Base-by-base conservation (phyloP, 2,329 filamentous ascomycete species). In the Colletotrichum falcatum region DNA sequence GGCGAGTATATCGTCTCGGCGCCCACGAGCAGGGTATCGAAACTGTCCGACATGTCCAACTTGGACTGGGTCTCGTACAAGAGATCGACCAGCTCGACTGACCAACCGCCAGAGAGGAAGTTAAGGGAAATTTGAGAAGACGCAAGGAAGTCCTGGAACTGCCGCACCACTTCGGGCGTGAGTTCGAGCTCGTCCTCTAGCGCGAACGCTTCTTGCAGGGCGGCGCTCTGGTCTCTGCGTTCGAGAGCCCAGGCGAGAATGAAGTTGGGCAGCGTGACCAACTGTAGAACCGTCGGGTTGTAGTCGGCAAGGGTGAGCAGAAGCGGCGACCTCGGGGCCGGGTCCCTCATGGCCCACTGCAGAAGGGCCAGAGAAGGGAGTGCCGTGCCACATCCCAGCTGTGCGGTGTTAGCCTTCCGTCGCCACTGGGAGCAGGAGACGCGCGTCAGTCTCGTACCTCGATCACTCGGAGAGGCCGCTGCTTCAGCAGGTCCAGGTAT, bases 1-100 rank as follows among this genome's bases (percentile, higher is more conserved):
- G 92, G 92, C 2, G 91, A 94, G 80, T 96, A 96, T 54, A 96
- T 95, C 0, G 93, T 96, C 80, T 96, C 93, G 0, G 92, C 92
- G 0, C 91, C 93, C 1, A 96, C 81, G 6, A 95, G 82, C 2
- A 92, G 80, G 18, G 85, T 86, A 51, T 73, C 69, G 48, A 61
- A 65, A 26, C 16, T 56, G 49, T 26, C 28, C n/a, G 68, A 42
- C 61, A 55, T 37, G 66, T 56, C 39, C 73, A 53, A 46, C 28
- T 55, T 61, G 66, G 72, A 53, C 54, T 70, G 76, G 59, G 37
- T 74, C 73, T 61, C 67, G 74, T 86, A 86, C 9, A 94, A 79
- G 1, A 94, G 80, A 1, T 85, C 78, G 5, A 92, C 84, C 69
- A 95, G 90, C 58, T 85, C 86, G 0, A 86, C 81, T 0, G 89